phyloP scores from a whole-genome alignment of 805 yeast genomes.

The Metschnikowia lachancei region DNA sequence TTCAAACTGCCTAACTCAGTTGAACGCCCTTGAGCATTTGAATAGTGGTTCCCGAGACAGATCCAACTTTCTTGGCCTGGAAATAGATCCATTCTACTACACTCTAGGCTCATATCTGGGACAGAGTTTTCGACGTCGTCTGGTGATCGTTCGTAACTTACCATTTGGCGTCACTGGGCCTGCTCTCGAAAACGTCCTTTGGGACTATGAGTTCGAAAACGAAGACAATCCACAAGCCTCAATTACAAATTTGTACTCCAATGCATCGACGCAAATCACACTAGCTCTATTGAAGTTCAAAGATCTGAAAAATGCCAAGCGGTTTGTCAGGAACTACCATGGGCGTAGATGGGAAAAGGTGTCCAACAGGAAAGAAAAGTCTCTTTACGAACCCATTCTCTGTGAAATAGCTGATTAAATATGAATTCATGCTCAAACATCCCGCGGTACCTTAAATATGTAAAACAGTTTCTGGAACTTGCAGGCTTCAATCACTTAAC shows the following conservation, averaged over 20 bases:
- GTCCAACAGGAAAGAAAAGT: slow-evolving; percentile 25
- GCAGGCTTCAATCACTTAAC: not conserved
- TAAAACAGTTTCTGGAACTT: not conserved
- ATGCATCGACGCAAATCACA: slow-evolving; percentile 29
- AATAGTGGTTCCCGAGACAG: slow-evolving; percentile 5
- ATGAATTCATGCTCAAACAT: not conserved
- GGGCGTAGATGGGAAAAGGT: slow-evolving; percentile 44
- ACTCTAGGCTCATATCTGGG: slow-evolving; percentile 21
- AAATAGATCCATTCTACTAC: slow-evolving; percentile 17
- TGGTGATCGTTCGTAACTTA: slow-evolving; percentile 44
- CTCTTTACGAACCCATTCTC: slow-evolving; percentile 35
- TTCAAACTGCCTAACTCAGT: slow-evolving; percentile 5
- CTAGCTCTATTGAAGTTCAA: slow-evolving; percentile 44
- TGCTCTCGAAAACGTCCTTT: slow-evolving; percentile 40
- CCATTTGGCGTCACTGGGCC: slow-evolving; percentile 43
- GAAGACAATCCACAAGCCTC: slow-evolving; percentile 20
- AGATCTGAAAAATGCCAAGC: slow-evolving; percentile 42
- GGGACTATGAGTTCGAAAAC: slow-evolving; percentile 49
- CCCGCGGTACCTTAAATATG: not conserved
- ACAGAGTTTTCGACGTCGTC: slow-evolving; percentile 21
- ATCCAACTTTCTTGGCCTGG: slow-evolving; percentile 5
- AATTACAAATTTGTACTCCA: slow-evolving; percentile 24
- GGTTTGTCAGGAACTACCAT: slow-evolving; percentile 53
- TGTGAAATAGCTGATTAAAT: slow-evolving; percentile 35
- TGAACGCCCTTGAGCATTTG: slow-evolving; percentile 5